These are phyloP conservation scores for Cercospora beticola DNA, from an alignment of 2,329 filamentous ascomycete species.

Conservation along the genomic window DNA sequence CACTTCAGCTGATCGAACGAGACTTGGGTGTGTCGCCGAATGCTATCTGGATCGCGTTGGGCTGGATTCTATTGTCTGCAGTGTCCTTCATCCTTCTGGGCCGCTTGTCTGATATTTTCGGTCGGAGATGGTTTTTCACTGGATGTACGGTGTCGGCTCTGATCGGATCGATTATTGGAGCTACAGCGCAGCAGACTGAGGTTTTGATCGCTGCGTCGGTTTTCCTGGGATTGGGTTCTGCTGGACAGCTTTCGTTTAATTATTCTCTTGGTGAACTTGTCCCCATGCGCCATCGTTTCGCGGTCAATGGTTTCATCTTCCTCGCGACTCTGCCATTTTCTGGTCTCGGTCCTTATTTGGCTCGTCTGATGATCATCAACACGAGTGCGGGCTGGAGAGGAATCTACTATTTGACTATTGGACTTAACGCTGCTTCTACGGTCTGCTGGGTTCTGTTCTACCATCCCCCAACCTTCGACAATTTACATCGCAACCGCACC, in stretches of 20 bases:
- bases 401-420: not conserved
- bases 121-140: not conserved
- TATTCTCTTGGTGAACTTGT: not conserved
- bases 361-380: not conserved
- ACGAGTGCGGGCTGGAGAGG: not conserved
- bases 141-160: not conserved
- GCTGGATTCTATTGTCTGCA: not conserved
- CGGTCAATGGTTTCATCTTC: not conserved
- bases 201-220: not conserved
- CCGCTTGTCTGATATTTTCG: not conserved
- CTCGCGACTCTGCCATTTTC: not conserved
- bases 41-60: not conserved
- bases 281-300: not conserved
- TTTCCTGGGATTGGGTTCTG: not conserved
- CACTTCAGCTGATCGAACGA: not conserved
- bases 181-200: not conserved
- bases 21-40: not conserved
- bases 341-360: not conserved
- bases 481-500: not conserved
- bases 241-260: not conserved
- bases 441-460: not conserved
- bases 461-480: not conserved
- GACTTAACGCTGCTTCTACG: not conserved
- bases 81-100: not conserved
- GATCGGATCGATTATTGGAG: not conserved